Evolutionary conservation across 192 early-diverging fungal genomes (phyloP), one percentile per base, ranked within the genome.

Genomic region (Umbelopsis sp.): DNA sequence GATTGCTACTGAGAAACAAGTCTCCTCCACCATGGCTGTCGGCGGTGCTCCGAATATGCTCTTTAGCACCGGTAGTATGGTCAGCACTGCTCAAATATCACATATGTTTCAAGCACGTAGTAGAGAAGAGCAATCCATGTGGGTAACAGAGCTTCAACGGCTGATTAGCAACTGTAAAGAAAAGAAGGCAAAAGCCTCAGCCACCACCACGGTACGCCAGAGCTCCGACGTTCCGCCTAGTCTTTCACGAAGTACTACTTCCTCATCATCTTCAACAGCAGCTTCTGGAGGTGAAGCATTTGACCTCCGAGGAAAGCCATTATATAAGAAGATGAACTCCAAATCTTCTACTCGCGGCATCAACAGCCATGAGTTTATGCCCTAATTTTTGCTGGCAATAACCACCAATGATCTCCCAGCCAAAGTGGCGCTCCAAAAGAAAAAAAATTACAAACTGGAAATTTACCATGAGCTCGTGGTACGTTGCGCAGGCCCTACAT

Each of bases 181-280:
- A 61, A 61, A 35, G 13, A 61, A 61, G 18, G 55, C 55, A 11
- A 61, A 61, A 35, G 15, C 18, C 4, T 2, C 55, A 16, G 3
- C 3, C 33, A 4, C 21, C 25, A 35, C 27, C 18, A 30, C 27
- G 27, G 12, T 61, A 61, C 55, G 55, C 25, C 55, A 61, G 13
- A 61, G 55, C 33, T 61, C 55, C 18, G 55, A 61, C 30, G 55
- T 61, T 35, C 55, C 37, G 37, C 37, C 55, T 12, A 61, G 55
- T 25, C 27, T 61, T 25, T 61, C 55, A 18, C 55, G 55, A 0
- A 61, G 55, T 61, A 61, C 55, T 30, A 61, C 55, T 35, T 61
- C 55, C 55, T 61, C 55, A 61, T 61, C 55, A 16, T 61, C 55
- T 35, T 61, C 55, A 8, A 61, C 55, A 35, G 55, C 55, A 27